A percentile compares a stretch with the other conserved stretches of the same genome.
Conservation (phyloP, 139 green algal species). For the Coccomyxa sp. region DNA sequence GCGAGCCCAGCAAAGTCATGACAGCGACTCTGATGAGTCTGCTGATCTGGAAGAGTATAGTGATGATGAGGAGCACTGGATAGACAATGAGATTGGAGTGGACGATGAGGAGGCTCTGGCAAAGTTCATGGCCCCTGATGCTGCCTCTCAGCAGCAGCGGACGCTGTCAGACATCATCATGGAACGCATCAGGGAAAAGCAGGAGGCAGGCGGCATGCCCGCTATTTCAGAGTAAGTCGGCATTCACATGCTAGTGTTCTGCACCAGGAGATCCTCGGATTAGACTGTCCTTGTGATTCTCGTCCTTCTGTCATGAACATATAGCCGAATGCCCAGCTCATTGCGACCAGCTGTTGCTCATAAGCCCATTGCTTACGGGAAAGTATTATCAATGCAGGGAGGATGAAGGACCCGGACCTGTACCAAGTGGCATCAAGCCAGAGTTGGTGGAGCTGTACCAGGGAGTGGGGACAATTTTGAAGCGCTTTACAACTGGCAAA, state of each 20-base stretch:
- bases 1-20: background rate
- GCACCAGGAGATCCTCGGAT: no score
- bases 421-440: constrained; percentile 56
- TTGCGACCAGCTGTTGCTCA: no score
- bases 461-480: constrained; percentile 63
- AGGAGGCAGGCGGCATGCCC: constrained; percentile 14
- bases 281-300: no score
- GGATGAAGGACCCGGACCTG: background rate
- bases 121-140: constrained; percentile 64
- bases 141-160: constrained; percentile 35
- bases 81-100: background rate
- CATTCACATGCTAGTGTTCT: no score
- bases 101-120: constrained; percentile 46
- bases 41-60: background rate
- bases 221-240: background rate
- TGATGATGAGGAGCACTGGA: background rate
- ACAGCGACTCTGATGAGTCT: background rate
- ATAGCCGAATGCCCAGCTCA: no score
- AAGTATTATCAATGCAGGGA: background rate
- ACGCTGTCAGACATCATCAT: constrained; percentile 90
- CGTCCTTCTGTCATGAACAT: no score
- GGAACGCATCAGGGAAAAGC: constrained; percentile 64
- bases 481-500: constrained; percentile 75
- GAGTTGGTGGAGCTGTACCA: constrained; percentile 73
- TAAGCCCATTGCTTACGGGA: no score